phyloP scores from a whole-genome alignment of 208 protist species.

The Trypanosoma vivax region DNA sequence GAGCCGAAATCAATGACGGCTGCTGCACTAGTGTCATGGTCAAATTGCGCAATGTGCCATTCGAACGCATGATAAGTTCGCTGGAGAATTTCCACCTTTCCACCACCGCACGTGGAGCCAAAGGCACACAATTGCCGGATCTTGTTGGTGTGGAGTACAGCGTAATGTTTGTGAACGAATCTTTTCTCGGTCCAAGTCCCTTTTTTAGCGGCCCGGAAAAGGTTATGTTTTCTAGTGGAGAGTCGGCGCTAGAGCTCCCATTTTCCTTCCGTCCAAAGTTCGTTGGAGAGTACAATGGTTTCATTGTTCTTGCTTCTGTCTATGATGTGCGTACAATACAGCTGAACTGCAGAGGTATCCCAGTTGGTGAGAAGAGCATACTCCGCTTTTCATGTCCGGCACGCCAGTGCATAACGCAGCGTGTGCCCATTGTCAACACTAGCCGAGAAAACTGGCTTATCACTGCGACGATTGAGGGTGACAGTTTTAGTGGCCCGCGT shows the following conservation, averaged over 20 bases:
- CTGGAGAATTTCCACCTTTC: slow-evolving; percentile 57
- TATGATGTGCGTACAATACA: slow-evolving; percentile 84
- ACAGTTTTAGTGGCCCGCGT: slow-evolving; percentile 74
- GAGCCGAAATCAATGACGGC: slow-evolving; percentile 60
- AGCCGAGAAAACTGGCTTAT: slow-evolving; percentile 83
- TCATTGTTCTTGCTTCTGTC: slow-evolving; percentile 69
- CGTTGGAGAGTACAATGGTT: slow-evolving; percentile 73
- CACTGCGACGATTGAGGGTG: slow-evolving; percentile 59
- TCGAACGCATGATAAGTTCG: slow-evolving; percentile 67
- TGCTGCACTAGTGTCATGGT: slow-evolving; percentile 36
- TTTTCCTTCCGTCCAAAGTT: slow-evolving; percentile 83
- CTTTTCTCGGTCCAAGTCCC: slow-evolving; percentile 70
- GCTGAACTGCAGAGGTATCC: slow-evolving; percentile 72
- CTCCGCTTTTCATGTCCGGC: slow-evolving; percentile 87
- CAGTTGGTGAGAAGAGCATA: slow-evolving; percentile 54
- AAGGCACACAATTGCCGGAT: slow-evolving; percentile 15
- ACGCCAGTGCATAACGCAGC: slow-evolving; percentile 83
- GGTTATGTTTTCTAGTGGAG: slow-evolving; percentile 12
- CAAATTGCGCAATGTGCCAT: slow-evolving; percentile 37
- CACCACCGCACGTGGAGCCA: slow-evolving; percentile 1
- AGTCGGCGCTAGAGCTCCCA: slow-evolving; percentile 17
- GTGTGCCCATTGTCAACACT: slow-evolving; percentile 82
- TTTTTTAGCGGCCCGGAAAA: slow-evolving; percentile 56
- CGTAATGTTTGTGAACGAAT: slow-evolving; percentile 65
- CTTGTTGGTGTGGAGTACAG: slow-evolving; percentile 27